Evolutionary conservation across 2,329 filamentous ascomycete species (phyloP).

Genomic region (Botrytis squamosa): DNA sequence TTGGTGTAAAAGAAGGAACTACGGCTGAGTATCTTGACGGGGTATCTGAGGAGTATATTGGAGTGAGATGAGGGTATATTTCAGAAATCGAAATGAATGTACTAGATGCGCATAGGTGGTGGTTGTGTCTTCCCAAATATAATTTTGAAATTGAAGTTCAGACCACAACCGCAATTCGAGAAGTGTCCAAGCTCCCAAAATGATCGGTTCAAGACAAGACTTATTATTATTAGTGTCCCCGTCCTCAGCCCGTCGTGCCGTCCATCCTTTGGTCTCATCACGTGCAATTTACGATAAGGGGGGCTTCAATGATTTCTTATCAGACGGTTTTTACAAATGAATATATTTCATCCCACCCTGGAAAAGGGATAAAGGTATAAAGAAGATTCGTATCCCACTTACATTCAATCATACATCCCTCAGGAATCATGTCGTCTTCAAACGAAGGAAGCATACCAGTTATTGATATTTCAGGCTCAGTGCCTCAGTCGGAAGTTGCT

Average conservation of each 20-base stretch:
- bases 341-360: constrained; percentile 3
- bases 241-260: background rate
- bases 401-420: background rate
- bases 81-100: background rate
- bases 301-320: background rate
- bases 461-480: constrained; percentile 71
- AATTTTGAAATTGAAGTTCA: constrained; percentile 2
- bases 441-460: constrained; percentile 60
- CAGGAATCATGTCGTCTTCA: constrained; percentile 10
- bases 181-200: constrained; percentile 4
- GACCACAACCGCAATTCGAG: constrained; percentile 5
- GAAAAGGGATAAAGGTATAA: background rate
- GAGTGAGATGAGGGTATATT: background rate
- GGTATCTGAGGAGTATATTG: background rate
- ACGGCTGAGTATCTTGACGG: background rate
- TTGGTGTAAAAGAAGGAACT: background rate
- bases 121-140: background rate
- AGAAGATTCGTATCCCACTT: background rate
- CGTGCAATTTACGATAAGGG: background rate
- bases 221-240: background rate
- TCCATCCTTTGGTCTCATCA: background rate
- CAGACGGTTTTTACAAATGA: background rate
- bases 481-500: constrained; percentile 55
- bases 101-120: background rate
- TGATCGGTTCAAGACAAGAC: background rate